These are phyloP conservation scores for Dionaea muscipula DNA, from an alignment of 179 eudicot genomes.

Conservation along the genomic window DNA sequence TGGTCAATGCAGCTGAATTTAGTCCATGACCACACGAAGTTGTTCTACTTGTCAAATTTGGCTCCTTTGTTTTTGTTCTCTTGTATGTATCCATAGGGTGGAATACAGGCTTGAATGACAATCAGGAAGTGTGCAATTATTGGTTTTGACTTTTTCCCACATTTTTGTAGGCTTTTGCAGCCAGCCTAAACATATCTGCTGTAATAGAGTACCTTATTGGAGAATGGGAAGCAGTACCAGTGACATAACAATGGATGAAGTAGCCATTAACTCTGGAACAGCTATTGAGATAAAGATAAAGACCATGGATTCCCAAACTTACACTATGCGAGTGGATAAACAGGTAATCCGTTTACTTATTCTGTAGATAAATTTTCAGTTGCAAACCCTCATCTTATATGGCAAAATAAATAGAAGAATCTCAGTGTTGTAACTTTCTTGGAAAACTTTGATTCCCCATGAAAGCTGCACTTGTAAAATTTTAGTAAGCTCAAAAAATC, in stretches of 20 bases:
- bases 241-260: slow-evolving; percentile 30
- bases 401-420: no score
- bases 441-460: no score
- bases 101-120: neutral
- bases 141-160: neutral
- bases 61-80: neutral
- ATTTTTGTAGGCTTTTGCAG: slow-evolving; percentile 8
- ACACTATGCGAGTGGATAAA: slow-evolving; percentile 82
- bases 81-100: neutral
- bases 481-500: no score
- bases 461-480: no score
- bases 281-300: slow-evolving; percentile 83
- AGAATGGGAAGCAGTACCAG: slow-evolving; percentile 49
- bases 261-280: slow-evolving; percentile 34
- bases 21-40: no score
- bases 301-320: slow-evolving; percentile 92
- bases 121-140: neutral
- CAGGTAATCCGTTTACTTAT: slow-evolving; percentile 30
- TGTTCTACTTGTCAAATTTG: no score
- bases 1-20: no score
- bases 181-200: no score
- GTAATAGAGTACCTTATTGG: neutral
- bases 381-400: no score
- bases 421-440: no score
- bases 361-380: no score